Base-by-base conservation (phyloP, 2,329 filamentous ascomycete species). In the Diaporthe aspalathi region DNA sequence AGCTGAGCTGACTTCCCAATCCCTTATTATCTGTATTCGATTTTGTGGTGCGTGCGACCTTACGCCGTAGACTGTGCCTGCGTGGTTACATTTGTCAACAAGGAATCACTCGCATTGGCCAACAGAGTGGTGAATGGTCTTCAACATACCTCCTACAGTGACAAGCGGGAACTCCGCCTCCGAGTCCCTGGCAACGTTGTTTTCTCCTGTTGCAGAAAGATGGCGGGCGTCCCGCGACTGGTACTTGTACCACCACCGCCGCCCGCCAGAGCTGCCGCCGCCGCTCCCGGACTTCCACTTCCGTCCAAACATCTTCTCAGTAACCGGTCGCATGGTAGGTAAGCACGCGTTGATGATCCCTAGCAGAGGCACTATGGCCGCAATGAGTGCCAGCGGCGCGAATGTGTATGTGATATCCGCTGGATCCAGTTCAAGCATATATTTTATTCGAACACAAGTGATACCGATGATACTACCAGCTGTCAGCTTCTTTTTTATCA, bases 391-490 rank as follows among this genome's bases (percentile, higher is more conserved):
- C 9, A 62, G 24, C 14, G 57, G 57, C 38, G 57, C 57, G 3
- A 62, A 62, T 32, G 57, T 45, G 16, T 62, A 62, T 8, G 57
- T 62, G 24, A 62, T 62, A 27, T 62, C 57, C 40, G 40, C 45
- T 5, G 57, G 38, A 27, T 62, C 57, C 4, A 62, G 57, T 17
- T 43, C 57, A 27, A 62, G 57, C 57, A 62, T 62, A 40, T 62
- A 62, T 22, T 62, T 62, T 24, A 62, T 62, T 22, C 57, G 57
- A 6, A 62, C 57, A 29, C 57, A 62, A 2, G 57, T 62, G 24
- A 62, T 62, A 20, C 24, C 57, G 43, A 62, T 62, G 16, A 62
- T 62, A 14, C 56, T 62, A 6, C 17, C 14, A 2, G 40, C 14
- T 8, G 57, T 62, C 24, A 62, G 57, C 29, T 32, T 47, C 24